These are phyloP conservation scores for Malassezia vespertilionis DNA, from an alignment of 1,284 basidiomycete genomes.

Conservation along the genomic window DNA sequence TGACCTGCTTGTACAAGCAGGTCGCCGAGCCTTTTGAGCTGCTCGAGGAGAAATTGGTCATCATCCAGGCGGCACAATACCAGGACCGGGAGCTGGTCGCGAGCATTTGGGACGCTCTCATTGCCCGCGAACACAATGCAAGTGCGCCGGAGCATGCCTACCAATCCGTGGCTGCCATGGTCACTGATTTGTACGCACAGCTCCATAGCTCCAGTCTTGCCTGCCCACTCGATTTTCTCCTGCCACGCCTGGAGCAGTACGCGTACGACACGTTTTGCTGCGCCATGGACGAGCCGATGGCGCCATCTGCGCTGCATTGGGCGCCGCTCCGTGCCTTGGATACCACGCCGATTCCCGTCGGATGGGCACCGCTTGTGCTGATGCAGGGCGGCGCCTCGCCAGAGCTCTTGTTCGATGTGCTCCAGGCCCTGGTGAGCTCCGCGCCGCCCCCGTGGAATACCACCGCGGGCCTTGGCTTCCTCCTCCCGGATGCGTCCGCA, in stretches of 20 bases:
- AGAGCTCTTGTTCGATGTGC: slow-evolving; percentile 67
- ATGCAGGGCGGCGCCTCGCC: slow-evolving; percentile 66
- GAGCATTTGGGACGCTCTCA: slow-evolving; percentile 77
- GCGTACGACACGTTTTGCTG: slow-evolving; percentile 23
- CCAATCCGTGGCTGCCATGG: slow-evolving; percentile 22
- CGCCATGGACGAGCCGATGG: slow-evolving; percentile 3
- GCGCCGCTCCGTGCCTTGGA: not conserved
- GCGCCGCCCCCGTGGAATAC: slow-evolving; percentile 39
- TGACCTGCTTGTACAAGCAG: slow-evolving; percentile 64
- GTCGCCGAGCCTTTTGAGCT: slow-evolving; percentile 81
- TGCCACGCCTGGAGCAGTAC: slow-evolving; percentile 32
- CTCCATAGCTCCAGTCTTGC: slow-evolving; percentile 30
- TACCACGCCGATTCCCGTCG: slow-evolving; percentile 46
- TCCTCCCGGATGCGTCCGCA: slow-evolving; percentile 30
- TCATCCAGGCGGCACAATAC: slow-evolving; percentile 85
- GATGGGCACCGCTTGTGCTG: slow-evolving; percentile 69
- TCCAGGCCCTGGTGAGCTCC: slow-evolving; percentile 69
- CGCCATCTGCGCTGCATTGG: slow-evolving; percentile 1
- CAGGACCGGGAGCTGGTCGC: slow-evolving; percentile 68
- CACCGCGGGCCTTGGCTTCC: slow-evolving; percentile 22
- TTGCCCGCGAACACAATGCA: slow-evolving; percentile 59
- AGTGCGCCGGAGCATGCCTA: slow-evolving; percentile 19
- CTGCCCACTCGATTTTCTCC: slow-evolving; percentile 37
- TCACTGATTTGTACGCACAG: slow-evolving; percentile 24
- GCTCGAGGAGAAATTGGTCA: slow-evolving; percentile 72